phyloP scores from a whole-genome alignment of 768 basidiomycete genomes.

The Boletus patriciae region DNA sequence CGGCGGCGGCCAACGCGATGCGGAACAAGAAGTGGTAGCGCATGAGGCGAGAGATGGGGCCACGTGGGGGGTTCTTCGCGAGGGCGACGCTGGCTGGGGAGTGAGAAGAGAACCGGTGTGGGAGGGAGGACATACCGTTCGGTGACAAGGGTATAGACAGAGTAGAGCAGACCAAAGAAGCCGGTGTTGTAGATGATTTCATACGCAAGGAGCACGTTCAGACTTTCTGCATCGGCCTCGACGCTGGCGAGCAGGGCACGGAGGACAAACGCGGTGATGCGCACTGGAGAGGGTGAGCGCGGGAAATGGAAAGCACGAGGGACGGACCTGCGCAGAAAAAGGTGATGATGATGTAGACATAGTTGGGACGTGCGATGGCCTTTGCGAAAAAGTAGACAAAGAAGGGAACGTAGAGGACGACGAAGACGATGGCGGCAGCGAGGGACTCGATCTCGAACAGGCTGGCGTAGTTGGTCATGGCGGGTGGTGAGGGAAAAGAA shows the following conservation, averaged over 20 bases:
- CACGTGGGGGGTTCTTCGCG: slow-evolving; percentile 18
- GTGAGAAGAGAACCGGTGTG: neutral
- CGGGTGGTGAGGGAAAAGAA: neutral
- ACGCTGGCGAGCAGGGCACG: slow-evolving; percentile 18
- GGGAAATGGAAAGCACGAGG: fast-evolving
- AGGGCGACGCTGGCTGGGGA: slow-evolving; percentile 8
- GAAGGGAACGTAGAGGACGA: slow-evolving; percentile 23
- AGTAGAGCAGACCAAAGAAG: slow-evolving; percentile 35
- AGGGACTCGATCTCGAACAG: slow-evolving; percentile 24
- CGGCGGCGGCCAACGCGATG: slow-evolving; percentile 25
- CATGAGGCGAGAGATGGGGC: slow-evolving; percentile 18
- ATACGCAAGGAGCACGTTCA: slow-evolving; percentile 28
- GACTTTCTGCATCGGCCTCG: slow-evolving; percentile 20
- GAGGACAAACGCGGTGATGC: slow-evolving; percentile 18
- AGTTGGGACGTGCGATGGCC: slow-evolving; percentile 19
- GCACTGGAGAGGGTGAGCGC: slow-evolving; percentile 7
- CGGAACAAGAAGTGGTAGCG: slow-evolving; percentile 25
- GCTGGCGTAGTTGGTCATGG: slow-evolving; percentile 19
- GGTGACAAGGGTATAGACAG: slow-evolving; percentile 30
- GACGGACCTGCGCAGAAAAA: slow-evolving; percentile 32
- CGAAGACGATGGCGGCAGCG: slow-evolving; percentile 29
- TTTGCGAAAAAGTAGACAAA: slow-evolving; percentile 15
- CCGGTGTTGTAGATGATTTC: slow-evolving; percentile 36
- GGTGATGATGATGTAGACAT: slow-evolving; percentile 19
- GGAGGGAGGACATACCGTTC: slow-evolving; percentile 26